phyloP scores from a whole-genome alignment of 106 monocot genomes.

The Cymbidium sinense region DNA sequence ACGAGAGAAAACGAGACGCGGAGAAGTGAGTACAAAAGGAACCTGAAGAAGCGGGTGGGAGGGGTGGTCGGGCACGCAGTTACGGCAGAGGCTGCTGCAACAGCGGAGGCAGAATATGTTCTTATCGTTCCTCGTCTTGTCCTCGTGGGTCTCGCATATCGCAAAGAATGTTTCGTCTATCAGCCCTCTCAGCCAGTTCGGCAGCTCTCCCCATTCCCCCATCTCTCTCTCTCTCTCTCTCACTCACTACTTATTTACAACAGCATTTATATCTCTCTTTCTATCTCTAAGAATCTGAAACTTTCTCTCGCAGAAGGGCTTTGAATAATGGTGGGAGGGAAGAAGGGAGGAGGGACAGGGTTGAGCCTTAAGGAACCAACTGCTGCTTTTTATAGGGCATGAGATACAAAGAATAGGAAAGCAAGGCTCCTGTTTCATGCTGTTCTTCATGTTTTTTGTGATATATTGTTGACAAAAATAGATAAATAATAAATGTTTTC shows the following conservation, averaged over 20 bases:
- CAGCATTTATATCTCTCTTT: not conserved
- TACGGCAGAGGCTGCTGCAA: slow-evolving; percentile 49
- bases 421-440: too few relatives aligned
- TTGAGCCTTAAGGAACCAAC: slow-evolving; percentile 1
- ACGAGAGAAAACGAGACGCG: not conserved
- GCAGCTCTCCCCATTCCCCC: slow-evolving; percentile 10
- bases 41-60: slow-evolving; percentile 66
- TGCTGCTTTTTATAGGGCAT: not conserved
- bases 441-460: too few relatives aligned
- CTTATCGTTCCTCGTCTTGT: slow-evolving; percentile 62
- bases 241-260: too few relatives aligned
- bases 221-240: slow-evolving; percentile 15
- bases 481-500: too few relatives aligned
- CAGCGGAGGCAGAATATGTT: slow-evolving; percentile 70
- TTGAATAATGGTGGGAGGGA: not conserved
- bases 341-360: not conserved
- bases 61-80: slow-evolving; percentile 42
- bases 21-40: not conserved
- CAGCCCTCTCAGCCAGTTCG: slow-evolving; percentile 44
- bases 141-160: slow-evolving; percentile 33
- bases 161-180: slow-evolving; percentile 53
- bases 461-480: too few relatives aligned
- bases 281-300: not conserved
- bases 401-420: too few relatives aligned
- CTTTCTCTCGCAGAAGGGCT: not conserved